A percentile compares a stretch with the other conserved stretches of the same genome.
phyloP scores from a whole-genome alignment of 176 grass and related monocot species.

The Carex littledalei region DNA sequence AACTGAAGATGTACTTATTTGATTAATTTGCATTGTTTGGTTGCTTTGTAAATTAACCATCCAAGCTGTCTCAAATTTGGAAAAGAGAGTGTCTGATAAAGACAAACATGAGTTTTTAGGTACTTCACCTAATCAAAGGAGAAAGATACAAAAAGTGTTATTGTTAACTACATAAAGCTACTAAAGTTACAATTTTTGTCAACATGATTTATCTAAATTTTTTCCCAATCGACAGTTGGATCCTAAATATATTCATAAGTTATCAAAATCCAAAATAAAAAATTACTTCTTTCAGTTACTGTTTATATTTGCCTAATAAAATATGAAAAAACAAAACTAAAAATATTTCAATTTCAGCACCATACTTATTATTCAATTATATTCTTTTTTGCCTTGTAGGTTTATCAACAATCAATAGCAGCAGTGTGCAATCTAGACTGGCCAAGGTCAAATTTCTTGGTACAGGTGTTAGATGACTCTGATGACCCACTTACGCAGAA shows the following conservation, averaged over 20 bases:
- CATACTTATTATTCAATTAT: not conserved
- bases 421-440: constrained; percentile 51
- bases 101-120: constrained; percentile 21
- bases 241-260: not conserved
- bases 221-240: not conserved
- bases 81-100: constrained; percentile 15
- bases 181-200: not conserved
- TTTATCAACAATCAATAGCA: constrained; percentile 51
- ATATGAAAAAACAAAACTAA: not conserved
- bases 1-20: constrained; percentile 4
- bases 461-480: constrained; percentile 47
- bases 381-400: constrained; percentile 25
- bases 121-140: constrained; percentile 21
- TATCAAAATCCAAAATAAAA: not conserved
- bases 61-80: constrained; percentile 9
- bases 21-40: constrained; percentile 2
- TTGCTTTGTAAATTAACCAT: not conserved
- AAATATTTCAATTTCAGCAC: not conserved
- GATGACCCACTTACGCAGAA: constrained; percentile 31
- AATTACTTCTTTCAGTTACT: not conserved
- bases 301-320: not conserved
- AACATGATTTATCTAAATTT: not conserved
- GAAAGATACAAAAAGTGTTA: constrained; percentile 17
- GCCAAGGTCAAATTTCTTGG: constrained; percentile 39
- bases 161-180: not conserved